Percentiles rank a stretch among this genome's conserved stretches.
These are phyloP conservation scores for Margaritispora aquatica DNA, from an alignment of 495 filamentous ascomycete species.

Conservation along the genomic window DNA sequence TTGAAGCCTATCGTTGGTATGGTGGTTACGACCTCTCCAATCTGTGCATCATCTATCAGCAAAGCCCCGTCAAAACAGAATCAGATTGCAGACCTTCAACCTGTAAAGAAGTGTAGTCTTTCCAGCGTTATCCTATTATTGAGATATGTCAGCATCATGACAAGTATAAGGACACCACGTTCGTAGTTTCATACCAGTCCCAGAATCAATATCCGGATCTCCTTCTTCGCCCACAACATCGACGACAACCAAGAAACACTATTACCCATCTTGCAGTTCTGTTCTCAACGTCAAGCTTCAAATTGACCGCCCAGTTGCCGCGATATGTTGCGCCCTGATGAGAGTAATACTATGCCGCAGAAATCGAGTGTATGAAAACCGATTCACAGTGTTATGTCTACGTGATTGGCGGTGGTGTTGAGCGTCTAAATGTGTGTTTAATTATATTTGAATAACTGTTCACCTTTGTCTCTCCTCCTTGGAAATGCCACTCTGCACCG, in stretches of 20 bases:
- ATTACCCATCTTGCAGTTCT: conserved; percentile 61
- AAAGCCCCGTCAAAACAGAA: conserved; percentile 14
- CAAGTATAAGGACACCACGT: background rate
- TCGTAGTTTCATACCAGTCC: conserved; percentile 63
- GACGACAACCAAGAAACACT: conserved; percentile 69
- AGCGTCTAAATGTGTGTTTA: background rate
- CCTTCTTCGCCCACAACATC: conserved; percentile 87
- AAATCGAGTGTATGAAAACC: background rate
- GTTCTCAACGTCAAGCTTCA: conserved; percentile 6
- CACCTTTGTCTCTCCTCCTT: background rate
- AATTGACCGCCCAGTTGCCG: background rate
- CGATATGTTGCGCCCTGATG: background rate
- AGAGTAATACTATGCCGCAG: background rate
- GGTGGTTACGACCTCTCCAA: conserved; percentile 97
- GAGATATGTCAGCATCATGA: conserved; percentile 5
- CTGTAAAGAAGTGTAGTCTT: conserved; percentile 97
- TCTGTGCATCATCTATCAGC: conserved; percentile 42
- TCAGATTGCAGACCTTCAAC: conserved; percentile 61
- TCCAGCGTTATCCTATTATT: conserved; percentile 84
- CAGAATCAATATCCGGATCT: conserved; percentile 92
- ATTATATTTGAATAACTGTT: background rate
- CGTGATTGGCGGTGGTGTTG: background rate
- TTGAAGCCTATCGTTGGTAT: conserved; percentile 99
- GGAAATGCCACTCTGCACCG: background rate
- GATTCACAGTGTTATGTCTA: background rate